phyloP scores from a whole-genome alignment of 257 asterid genomes.

The Forsythia viridissima region DNA sequence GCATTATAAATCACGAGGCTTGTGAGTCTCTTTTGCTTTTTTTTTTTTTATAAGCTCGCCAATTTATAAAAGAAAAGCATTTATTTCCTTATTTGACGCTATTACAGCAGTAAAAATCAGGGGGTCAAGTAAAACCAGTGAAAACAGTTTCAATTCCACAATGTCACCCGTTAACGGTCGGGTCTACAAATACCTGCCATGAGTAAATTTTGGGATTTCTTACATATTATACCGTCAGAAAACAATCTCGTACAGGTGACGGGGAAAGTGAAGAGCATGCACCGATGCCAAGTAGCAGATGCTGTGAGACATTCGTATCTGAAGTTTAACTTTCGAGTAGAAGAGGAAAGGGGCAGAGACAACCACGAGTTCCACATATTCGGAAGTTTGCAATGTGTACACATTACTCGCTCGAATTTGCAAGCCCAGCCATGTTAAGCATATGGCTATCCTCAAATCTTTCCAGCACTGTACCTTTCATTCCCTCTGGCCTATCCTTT shows the following conservation, averaged over 20 bases:
- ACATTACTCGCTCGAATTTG: constrained; percentile 69
- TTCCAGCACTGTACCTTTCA: constrained; percentile 70
- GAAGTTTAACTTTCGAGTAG: not conserved
- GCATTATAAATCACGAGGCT: too few relatives aligned
- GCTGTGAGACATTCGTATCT: not conserved
- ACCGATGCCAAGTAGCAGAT: not conserved
- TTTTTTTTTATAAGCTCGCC: too few relatives aligned
- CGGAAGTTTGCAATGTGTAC: too few relatives aligned
- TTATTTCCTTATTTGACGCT: not conserved
- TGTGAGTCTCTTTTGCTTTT: too few relatives aligned
- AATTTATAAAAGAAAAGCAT: too few relatives aligned
- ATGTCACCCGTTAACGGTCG: not conserved
- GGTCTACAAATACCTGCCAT: not conserved
- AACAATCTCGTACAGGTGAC: not conserved
- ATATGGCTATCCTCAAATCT: constrained; percentile 86
- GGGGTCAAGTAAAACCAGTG: not conserved
- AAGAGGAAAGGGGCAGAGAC: not conserved
- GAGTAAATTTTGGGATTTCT: not conserved
- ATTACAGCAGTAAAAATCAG: not conserved
- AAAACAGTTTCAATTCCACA: not conserved
- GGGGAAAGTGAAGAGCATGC: not conserved
- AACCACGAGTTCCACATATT: not conserved
- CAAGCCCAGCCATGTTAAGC: constrained; percentile 94
- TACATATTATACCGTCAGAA: not conserved
- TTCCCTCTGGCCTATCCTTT: constrained; percentile 39